A percentile compares a stretch with the other conserved stretches of the same genome.
phyloP scores from a whole-genome alignment of 148 eudicot species.

The Chenopodium album region DNA sequence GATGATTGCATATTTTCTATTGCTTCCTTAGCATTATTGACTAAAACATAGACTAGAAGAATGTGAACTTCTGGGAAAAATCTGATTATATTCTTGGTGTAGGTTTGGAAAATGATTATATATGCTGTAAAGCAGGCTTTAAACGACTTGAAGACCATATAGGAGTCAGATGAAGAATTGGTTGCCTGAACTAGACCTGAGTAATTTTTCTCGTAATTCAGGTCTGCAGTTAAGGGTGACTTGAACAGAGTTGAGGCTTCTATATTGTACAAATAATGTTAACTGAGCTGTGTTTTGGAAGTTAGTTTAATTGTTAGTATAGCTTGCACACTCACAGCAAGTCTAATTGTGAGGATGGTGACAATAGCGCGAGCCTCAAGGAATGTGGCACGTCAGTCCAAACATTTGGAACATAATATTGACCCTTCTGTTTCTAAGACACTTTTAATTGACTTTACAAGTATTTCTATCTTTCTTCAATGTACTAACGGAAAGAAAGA shows the following conservation, averaged over 20 bases:
- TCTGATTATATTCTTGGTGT: neutral
- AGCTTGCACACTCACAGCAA: neutral
- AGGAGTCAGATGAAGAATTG: neutral
- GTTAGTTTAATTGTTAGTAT: neutral
- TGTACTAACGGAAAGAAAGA: too few relatives aligned
- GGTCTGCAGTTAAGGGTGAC: neutral
- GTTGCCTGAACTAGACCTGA: neutral
- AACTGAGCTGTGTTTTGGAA: neutral
- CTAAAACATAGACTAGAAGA: neutral
- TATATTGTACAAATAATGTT: neutral
- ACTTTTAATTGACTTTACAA: too few relatives aligned
- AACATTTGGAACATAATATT: neutral
- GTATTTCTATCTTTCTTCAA: too few relatives aligned
- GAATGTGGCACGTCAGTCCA: neutral
- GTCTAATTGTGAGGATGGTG: neutral
- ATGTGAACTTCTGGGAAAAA: neutral
- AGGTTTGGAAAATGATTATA: conserved; percentile 24
- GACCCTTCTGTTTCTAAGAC: neutral
- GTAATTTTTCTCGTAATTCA: neutral
- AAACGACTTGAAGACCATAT: neutral
- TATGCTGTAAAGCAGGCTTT: conserved; percentile 26
- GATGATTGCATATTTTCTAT: neutral
- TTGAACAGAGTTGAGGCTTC: neutral
- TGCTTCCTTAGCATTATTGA: neutral
- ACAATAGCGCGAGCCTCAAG: too few relatives aligned